Base-by-base conservation (phyloP, 2,329 filamentous ascomycete species). In the Phialophora chinensis region DNA sequence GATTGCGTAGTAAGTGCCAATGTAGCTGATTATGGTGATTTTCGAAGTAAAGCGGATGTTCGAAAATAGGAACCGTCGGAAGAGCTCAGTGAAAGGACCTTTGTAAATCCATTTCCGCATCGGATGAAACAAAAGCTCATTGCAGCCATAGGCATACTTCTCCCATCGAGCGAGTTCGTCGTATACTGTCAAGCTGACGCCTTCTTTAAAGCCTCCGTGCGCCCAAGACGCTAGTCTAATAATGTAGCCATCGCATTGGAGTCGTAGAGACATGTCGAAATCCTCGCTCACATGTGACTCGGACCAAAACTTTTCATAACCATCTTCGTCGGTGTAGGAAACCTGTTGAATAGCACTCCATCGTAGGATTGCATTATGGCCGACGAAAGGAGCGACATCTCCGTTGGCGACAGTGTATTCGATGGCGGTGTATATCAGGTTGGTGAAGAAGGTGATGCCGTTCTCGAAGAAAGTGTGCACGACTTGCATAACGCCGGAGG, bases 91-190 rank as follows among this genome's bases (percentile, higher is more conserved):
- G 76, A 94, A 91, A 33, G 91, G 91, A 0, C 91, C 91, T 17
- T 84, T 86, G 75, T 84, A 88, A 52, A 87, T 77, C 91, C 91
- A 94, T 72, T 87, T 88, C 67, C 86, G 85, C 67, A 94, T 81
- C 3, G 91, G 91, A 75, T 94, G 86, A 81, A 95, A 94, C 64
- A 94, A 83, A 65, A 94, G 83, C 80, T 93, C 91, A 76, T 91
- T 91, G 79, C 91, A 93, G 38, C 91, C 91, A 73, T 92, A 93
- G 1, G 91, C 91, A 75, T 93, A 93, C 79, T 94, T 94, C 75
- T 94, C 91, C 91, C 91, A 94, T 65, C 91, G 89, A 2, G 90
- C 89, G 66, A 94, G 83, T 77, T 94, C 91, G 78, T 94, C 91
- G 75, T 94, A 93, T 10, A 94, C 90, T 0, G 91, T 94, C 63